Conservation (phyloP, 202 grass and related monocot genomes). For the Cymbopogon flexuosus region DNA sequence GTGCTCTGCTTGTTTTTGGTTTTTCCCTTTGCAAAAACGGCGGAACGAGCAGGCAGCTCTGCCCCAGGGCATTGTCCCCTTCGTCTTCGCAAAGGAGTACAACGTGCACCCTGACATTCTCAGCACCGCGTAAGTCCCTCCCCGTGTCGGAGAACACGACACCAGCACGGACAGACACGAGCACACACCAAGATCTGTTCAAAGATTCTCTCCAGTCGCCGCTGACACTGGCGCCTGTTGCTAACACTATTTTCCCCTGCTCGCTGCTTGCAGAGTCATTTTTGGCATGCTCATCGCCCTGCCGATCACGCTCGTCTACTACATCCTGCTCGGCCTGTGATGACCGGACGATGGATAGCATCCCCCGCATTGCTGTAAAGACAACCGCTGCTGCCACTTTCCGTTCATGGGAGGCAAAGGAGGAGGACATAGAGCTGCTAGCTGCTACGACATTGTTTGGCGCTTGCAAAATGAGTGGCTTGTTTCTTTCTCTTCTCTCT, state of each 20-base stretch:
- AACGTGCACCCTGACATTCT: conserved; percentile 95
- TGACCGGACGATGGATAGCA: neutral
- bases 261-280: conserved; percentile 76
- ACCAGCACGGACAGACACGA: conserved; percentile 26
- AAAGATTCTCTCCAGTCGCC: conserved; percentile 10
- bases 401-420: neutral
- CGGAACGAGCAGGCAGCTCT: conserved; percentile 66
- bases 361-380: conserved; percentile 8
- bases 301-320: conserved; percentile 95
- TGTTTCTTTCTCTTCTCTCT: neutral
- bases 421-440: neutral
- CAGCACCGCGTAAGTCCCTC: conserved; percentile 85
- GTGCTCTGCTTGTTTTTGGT: neutral
- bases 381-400: neutral
- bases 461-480: conserved; percentile 26
- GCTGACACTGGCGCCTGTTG: neutral
- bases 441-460: conserved; percentile 10
- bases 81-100: conserved; percentile 99
- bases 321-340: conserved; percentile 95
- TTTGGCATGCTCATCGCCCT: conserved; percentile 97
- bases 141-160: conserved; percentile 14
- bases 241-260: neutral
- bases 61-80: conserved; percentile 98
- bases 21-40: conserved; percentile 7
- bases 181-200: conserved; percentile 30